These are phyloP conservation scores for Saccharomyces hybrid DNA, from an alignment of 1,139 yeast genomes.

Conservation along the genomic window DNA sequence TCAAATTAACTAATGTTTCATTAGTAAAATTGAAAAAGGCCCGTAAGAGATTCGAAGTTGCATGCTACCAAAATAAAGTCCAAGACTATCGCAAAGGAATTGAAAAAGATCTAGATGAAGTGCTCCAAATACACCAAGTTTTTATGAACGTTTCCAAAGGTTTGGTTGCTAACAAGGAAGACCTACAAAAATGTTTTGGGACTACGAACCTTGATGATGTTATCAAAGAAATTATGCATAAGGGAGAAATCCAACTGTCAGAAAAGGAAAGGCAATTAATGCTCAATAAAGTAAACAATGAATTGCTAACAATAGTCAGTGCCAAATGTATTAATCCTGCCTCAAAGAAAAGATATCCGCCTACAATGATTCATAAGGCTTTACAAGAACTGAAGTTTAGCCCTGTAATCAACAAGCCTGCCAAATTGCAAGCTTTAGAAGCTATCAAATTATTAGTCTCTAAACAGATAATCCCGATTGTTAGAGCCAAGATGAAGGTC, in stretches of 20 bases:
- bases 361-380: conserved; percentile 87
- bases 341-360: conserved; percentile 85
- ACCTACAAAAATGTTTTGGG: conserved; percentile 64
- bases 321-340: conserved; percentile 91
- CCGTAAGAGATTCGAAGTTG: conserved; percentile 85
- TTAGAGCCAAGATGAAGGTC: conserved; percentile 82
- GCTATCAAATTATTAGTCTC: conserved; percentile 74
- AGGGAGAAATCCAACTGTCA: conserved; percentile 90
- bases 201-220: conserved; percentile 67
- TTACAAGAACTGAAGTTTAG: conserved; percentile 74
- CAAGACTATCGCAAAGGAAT: conserved; percentile 86
- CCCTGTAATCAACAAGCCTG: conserved; percentile 66
- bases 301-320: conserved; percentile 73
- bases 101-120: conserved; percentile 93
- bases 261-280: conserved; percentile 85
- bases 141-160: conserved; percentile 92
- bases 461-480: conserved; percentile 82
- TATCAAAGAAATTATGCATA: conserved; percentile 68
- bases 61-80: conserved; percentile 93
- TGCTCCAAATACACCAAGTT: conserved; percentile 90
- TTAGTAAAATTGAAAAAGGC: conserved; percentile 85
- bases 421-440: conserved; percentile 85
- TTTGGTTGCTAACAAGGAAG: conserved; percentile 85
- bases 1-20: conserved; percentile 87
- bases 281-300: conserved; percentile 68